phyloP scores from a whole-genome alignment of 805 yeast species.

The Wickerhamomyces pijperi region DNA sequence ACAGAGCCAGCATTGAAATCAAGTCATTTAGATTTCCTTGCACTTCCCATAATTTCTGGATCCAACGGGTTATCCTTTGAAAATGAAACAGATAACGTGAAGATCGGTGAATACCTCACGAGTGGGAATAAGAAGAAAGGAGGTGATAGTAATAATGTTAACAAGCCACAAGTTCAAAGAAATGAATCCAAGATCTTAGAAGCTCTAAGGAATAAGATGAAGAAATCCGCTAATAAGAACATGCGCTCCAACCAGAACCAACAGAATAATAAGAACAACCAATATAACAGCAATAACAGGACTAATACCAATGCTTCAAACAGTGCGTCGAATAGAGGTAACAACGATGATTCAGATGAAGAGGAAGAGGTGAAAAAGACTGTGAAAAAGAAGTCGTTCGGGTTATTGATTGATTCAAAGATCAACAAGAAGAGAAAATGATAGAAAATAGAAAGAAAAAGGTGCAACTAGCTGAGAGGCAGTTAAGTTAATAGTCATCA shows the following conservation, averaged over 20 bases:
- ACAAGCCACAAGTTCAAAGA: not conserved
- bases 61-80: constrained; percentile 13
- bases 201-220: constrained; percentile 16
- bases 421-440: constrained; percentile 7
- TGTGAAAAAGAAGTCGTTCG: constrained; percentile 13
- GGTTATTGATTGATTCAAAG: constrained; percentile 12
- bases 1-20: constrained; percentile 3
- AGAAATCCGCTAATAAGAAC: constrained; percentile 6
- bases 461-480: no score
- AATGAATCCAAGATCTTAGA: constrained; percentile 14
- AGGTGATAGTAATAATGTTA: no score
- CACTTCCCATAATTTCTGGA: constrained; percentile 15
- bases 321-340: not conserved
- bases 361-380: constrained; percentile 11
- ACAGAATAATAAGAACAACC: not conserved
- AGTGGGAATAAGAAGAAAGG: constrained; percentile 2
- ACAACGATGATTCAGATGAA: constrained; percentile 13
- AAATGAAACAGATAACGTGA: constrained; percentile 1
- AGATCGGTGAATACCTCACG: constrained; percentile 17
- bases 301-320: not conserved
- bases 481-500: no score
- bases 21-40: constrained; percentile 11
- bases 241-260: constrained; percentile 1
- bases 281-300: no score
- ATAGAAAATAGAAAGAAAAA: no score